Conservation (phyloP, 192 early-diverging fungal genomes). For the Phycomyces nitens region DNA sequence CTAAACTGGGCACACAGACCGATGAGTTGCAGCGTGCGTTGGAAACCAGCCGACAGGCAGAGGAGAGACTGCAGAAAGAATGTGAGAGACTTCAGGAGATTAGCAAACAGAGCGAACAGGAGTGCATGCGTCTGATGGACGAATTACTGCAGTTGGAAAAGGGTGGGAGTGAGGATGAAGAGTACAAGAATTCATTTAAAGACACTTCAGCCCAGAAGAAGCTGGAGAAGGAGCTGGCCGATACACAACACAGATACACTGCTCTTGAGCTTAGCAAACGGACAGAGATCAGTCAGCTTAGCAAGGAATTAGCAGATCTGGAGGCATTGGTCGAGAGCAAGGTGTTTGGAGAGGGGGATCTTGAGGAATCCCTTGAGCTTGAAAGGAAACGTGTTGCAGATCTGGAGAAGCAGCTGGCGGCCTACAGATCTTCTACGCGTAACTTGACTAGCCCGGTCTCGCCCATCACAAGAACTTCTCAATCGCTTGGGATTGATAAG, state of each 20-base stretch:
- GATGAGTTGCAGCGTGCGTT: too few relatives aligned
- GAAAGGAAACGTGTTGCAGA: constrained; percentile 40
- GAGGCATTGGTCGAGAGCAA: constrained; percentile 72
- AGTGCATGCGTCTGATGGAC: constrained; percentile 68
- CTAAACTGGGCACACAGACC: too few relatives aligned
- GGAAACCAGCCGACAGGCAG: too few relatives aligned
- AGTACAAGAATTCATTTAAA: background rate
- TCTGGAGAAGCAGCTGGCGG: constrained; percentile 40
- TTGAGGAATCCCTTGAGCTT: constrained; percentile 52
- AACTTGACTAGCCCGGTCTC: background rate
- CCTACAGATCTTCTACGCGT: background rate
- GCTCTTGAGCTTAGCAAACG: constrained; percentile 62
- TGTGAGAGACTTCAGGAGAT: constrained; percentile 53
- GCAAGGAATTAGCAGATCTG: constrained; percentile 62
- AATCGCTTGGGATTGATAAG: background rate
- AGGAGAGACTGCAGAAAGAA: constrained; percentile 50
- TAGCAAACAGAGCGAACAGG: constrained; percentile 68
- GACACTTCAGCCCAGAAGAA: background rate
- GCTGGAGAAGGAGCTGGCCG: constrained; percentile 43
- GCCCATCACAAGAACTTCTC: background rate
- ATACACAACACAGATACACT: constrained; percentile 45
- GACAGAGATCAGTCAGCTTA: constrained; percentile 52
- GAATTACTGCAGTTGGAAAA: constrained; percentile 66
- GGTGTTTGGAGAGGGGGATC: constrained; percentile 66
- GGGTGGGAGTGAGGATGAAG: constrained; percentile 14